Evolutionary conservation across 352 stramenopile genomes (phyloP).

Genomic region (Phytophthora syringae): DNA sequence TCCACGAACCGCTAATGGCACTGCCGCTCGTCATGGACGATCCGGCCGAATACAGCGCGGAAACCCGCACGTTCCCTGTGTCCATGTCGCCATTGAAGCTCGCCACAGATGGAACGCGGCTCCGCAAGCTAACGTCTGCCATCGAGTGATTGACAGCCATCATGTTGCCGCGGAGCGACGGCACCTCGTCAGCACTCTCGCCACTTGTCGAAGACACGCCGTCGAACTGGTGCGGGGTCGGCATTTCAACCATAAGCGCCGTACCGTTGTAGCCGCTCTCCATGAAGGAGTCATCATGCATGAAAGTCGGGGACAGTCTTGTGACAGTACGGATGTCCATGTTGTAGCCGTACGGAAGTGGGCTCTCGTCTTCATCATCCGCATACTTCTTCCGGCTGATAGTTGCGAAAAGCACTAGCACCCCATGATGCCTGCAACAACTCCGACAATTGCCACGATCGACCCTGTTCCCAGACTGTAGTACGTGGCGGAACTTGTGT

Average conservation of each 20-base stretch:
- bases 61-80: constrained; percentile 27
- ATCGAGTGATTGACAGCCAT: constrained; percentile 15
- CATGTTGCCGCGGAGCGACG: constrained; percentile 22
- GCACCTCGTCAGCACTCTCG: constrained; percentile 33
- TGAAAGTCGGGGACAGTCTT: constrained; percentile 62
- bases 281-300: constrained; percentile 49
- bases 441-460: constrained; percentile 76
- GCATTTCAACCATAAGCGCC: constrained; percentile 30
- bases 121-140: constrained; percentile 19
- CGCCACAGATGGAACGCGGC: constrained; percentile 18
- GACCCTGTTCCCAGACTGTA: constrained; percentile 69
- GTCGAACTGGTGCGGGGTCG: constrained; percentile 22
- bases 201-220: constrained; percentile 24
- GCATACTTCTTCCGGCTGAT: constrained; percentile 72
- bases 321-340: constrained; percentile 50
- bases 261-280: constrained; percentile 34
- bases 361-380: constrained; percentile 59
- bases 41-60: constrained; percentile 41
- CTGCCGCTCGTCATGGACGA: constrained; percentile 59
- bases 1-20: constrained; percentile 70
- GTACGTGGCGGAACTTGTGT: constrained; percentile 48
- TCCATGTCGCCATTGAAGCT: constrained; percentile 27
- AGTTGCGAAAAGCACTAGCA: constrained; percentile 61
- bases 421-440: constrained; percentile 68
- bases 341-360: constrained; percentile 47